phyloP scores from a whole-genome alignment of 805 yeast genomes.

The Yamadazyma kitorensis region DNA sequence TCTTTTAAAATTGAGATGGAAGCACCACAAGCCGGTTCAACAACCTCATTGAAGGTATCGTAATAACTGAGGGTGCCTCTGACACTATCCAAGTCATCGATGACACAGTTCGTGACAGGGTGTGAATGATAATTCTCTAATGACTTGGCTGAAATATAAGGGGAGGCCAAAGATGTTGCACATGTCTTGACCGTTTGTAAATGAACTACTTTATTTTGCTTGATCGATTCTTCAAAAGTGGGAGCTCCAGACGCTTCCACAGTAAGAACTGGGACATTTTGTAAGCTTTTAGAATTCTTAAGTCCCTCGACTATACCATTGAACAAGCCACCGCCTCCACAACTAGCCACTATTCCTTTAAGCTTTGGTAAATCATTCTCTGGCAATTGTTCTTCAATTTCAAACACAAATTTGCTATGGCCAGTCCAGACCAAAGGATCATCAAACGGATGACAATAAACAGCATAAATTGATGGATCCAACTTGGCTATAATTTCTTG shows the following conservation, averaged over 20 bases:
- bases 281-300: conserved; percentile 11
- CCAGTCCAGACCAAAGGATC: conserved; percentile 31
- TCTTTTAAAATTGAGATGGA: conserved; percentile 17
- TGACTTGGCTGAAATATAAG: conserved; percentile 21
- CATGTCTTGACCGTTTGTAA: conserved; percentile 20
- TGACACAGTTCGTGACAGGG: conserved; percentile 13
- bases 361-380: conserved; percentile 15
- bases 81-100: conserved; percentile 27
- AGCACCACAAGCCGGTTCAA: conserved; percentile 38
- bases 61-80: conserved; percentile 20
- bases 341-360: conserved; percentile 28
- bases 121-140: conserved; percentile 16
- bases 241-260: conserved; percentile 28
- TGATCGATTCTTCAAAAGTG: conserved; percentile 19
- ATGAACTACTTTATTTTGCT: conserved; percentile 16
- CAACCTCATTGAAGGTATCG: conserved; percentile 19
- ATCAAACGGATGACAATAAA: conserved; percentile 35
- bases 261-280: conserved; percentile 22
- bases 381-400: conserved; percentile 21
- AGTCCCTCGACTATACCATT: conserved; percentile 27
- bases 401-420: conserved; percentile 23
- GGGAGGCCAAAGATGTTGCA: conserved; percentile 28
- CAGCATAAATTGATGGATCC: conserved; percentile 14
- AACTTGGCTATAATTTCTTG: conserved; percentile 14
- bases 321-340: conserved; percentile 36